phyloP scores from a whole-genome alignment of 2,329 filamentous ascomycete species.

The Pseudonectria foliicola region DNA sequence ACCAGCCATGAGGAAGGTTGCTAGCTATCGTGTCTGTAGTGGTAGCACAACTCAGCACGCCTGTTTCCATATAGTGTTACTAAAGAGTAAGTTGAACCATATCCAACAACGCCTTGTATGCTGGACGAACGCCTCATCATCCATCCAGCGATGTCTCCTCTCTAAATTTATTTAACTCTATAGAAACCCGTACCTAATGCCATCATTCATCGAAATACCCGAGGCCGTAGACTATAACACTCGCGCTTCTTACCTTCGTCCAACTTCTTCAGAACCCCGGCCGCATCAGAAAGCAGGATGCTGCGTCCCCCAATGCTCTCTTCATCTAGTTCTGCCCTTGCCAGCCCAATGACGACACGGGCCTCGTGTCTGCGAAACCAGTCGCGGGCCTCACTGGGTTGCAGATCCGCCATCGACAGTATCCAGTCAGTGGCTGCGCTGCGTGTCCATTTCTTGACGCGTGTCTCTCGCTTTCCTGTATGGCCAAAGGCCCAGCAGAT shows the following conservation, averaged over 20 bases:
- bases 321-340: constrained; percentile 37
- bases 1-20: no score
- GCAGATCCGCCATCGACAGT: constrained; percentile 33
- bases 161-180: no score
- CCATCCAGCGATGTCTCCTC: no score
- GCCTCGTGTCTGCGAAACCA: constrained; percentile 36
- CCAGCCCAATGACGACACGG: constrained; percentile 40
- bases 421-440: constrained; percentile 30
- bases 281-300: constrained; percentile 45
- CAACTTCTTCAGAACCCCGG: constrained; percentile 44
- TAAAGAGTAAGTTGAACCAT: no score
- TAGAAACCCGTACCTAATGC: no score
- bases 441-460: constrained; percentile 6
- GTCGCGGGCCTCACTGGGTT: constrained; percentile 32
- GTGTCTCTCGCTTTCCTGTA: constrained; percentile 9
- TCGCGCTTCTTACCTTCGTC: constrained; percentile 37
- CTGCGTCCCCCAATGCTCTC: constrained; percentile 44
- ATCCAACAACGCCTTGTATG: no score
- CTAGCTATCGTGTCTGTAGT: no score
- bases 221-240: no score
- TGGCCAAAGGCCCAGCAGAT: constrained; percentile 53
- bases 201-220: no score
- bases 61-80: no score
- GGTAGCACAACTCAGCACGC: no score
- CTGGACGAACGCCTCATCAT: no score